Base-by-base conservation (phyloP, 495 filamentous ascomycete species). In the Bacidia gigantensis region DNA sequence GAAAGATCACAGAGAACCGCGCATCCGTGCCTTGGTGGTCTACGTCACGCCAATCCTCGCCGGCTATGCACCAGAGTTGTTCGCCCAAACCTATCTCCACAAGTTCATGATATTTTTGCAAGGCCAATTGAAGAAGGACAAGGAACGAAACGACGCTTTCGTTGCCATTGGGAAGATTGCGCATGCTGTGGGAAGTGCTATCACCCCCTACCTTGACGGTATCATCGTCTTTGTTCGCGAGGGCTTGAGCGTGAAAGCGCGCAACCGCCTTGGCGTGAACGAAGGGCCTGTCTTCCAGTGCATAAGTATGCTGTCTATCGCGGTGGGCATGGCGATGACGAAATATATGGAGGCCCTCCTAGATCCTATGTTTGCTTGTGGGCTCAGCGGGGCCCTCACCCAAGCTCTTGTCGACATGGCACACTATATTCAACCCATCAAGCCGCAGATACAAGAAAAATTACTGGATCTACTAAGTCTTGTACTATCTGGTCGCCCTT, bases 401-500 rank as follows among this genome's bases (percentile, higher is more conserved):
- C 89, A 97, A 63, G 92, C 92, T 12, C 70, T 99, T 46, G 88
- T 96, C 20, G 92, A 97, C 62, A 94, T 99, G 86, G 89, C 92
- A 39, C 92, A 96, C 62, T 97, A 97, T 63, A 94, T 99, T 46
- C 90, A 92, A 0, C 92, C 93, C 1, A 84, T 95, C 56, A 90
- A 94, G 65, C 74, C 81, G 24, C 87, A 76, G 11, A 96, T 99
- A 39, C 92, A 99, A 64, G 89, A 95, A 55, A 83, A 86, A 53
- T 74, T 99, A 32, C 77, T 99, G 26, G 85, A 99, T 61, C 87
- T 97, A 79, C 74, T 99, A 3, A 96, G 92, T 68, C 82, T 87
- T 58, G 87, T 95, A 24, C 78, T 99, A 0, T 90, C 87, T 58
- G 89, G 89, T 18, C 83, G 88, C 50, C 85, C 87, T 39, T 99